A percentile compares a stretch with the other conserved stretches of the same genome.
phyloP scores from a whole-genome alignment of 345 rosid genomes.

The Populus deltoides region DNA sequence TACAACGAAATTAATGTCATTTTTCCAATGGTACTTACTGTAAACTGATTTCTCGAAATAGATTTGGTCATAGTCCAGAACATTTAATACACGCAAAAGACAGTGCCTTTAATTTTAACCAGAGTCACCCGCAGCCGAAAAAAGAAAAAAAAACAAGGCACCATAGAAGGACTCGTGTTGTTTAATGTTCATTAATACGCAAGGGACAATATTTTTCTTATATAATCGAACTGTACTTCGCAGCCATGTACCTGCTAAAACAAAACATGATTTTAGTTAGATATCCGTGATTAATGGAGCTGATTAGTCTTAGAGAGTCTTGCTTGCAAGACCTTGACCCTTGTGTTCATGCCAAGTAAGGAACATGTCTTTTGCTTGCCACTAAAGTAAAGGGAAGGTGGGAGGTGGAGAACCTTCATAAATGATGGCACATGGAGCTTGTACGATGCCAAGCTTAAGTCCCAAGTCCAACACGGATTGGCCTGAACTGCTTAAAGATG shows the following conservation, averaged over 20 bases:
- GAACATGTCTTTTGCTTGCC: slow-evolving; percentile 47
- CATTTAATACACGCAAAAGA: no score
- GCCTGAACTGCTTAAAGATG: slow-evolving; percentile 5
- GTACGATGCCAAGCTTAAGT: slow-evolving; percentile 36
- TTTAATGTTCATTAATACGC: not conserved
- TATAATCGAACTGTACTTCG: not conserved
- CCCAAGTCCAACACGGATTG: slow-evolving; percentile 25
- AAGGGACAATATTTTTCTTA: not conserved
- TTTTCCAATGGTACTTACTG: not conserved
- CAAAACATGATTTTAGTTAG: not conserved
- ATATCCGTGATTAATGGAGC: not conserved
- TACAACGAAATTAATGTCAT: not conserved
- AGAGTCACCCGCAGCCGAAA: not conserved
- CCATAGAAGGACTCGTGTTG: not conserved
- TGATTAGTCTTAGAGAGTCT: not conserved
- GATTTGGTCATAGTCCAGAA: not conserved
- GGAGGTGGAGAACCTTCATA: slow-evolving; percentile 23
- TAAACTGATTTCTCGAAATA: not conserved
- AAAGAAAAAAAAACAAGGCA: not conserved
- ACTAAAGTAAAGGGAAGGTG: slow-evolving; percentile 37
- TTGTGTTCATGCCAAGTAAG: slow-evolving; percentile 29
- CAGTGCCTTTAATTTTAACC: not conserved
- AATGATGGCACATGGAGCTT: slow-evolving; percentile 11
- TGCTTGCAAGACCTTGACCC: not conserved
- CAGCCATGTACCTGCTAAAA: not conserved